phyloP scores from a whole-genome alignment of 1,284 basidiomycete species.

The Trichosporon sp. region DNA sequence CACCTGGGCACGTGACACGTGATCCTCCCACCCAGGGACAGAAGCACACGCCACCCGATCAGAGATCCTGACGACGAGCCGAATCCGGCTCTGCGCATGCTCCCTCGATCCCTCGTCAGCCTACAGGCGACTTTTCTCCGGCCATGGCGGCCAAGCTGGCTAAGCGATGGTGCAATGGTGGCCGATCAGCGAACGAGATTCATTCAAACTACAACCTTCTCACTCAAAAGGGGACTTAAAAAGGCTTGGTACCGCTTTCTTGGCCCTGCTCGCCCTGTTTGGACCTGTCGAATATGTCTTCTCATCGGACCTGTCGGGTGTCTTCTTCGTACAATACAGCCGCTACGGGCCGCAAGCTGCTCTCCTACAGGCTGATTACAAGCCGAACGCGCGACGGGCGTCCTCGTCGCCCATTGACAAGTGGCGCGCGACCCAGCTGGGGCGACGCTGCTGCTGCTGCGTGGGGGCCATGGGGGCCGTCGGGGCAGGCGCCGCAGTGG shows the following conservation, averaged over 20 bases:
- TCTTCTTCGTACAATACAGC: too few relatives aligned
- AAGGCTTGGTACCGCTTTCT: not conserved
- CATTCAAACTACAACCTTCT: not conserved
- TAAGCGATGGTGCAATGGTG: not conserved
- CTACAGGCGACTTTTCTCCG: not conserved
- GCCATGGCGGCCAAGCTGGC: too few relatives aligned
- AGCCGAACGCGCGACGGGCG: constrained; percentile 1
- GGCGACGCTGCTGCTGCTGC: not conserved
- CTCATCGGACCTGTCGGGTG: not conserved
- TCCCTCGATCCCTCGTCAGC: too few relatives aligned
- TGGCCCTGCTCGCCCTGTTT: too few relatives aligned
- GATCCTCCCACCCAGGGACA: not conserved
- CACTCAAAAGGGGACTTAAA: too few relatives aligned
- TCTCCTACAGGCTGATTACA: not conserved
- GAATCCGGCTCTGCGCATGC: too few relatives aligned
- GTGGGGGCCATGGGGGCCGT: not conserved
- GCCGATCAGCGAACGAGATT: constrained; percentile 1
- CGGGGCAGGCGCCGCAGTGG: not conserved
- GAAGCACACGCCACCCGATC: not conserved
- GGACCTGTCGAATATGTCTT: too few relatives aligned
- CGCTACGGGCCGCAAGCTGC: too few relatives aligned
- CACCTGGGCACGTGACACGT: too few relatives aligned
- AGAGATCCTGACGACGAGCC: not conserved
- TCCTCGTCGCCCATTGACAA: constrained; percentile 4
- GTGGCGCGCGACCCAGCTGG: constrained; percentile 10